Evolutionary conservation across 495 filamentous ascomycete species (phyloP), one percentile per base, ranked within the genome.

Genomic region (Aspergillus carlsbadensis): DNA sequence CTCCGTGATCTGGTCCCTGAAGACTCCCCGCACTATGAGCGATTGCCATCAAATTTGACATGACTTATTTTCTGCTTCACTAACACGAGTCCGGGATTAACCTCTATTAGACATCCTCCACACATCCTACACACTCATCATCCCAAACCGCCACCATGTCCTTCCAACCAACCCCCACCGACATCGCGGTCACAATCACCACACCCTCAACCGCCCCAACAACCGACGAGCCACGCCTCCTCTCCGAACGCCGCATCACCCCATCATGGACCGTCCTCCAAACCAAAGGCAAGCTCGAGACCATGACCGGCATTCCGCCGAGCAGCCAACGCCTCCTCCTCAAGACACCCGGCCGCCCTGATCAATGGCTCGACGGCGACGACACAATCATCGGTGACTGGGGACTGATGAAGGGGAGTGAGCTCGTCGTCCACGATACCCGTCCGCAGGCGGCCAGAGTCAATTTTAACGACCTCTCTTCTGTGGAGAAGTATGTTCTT

Each of bases 291-390:
- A 96, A 96, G 73, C 84, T 98, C 40, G 92, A 97, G 67, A 88
- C 92, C 57, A 84, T 98, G 74, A 98, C 94, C 2, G 94, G 94
- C 49, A 84, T 98, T 15, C 91, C 94, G 2, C 89, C 91, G 10
- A 79, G 81, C 10, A 84, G 82, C 56, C 95, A 98, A 71, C 82
- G 79, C 48, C 80, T 98, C 47, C 63, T 53, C 10, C 63, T 79
- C 20, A 79, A 74, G 50, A 56, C 65, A 2, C 73, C 71, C 10
- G 74, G 73, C 6, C 62, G 58, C 26, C 58, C 64, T 17, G 67
- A 71, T 45, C 68, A 71, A 42, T 78, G 77, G 75, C 58, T 71
- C 43, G 72, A 75, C 17, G 64, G 58, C 6, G 72, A 74, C 43
- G 68, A 71, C 5, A 60, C 57, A 4, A 41, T 62, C 24, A 70